phyloP scores from a whole-genome alignment of 257 asterid genomes.

The Scutellaria barbata region DNA sequence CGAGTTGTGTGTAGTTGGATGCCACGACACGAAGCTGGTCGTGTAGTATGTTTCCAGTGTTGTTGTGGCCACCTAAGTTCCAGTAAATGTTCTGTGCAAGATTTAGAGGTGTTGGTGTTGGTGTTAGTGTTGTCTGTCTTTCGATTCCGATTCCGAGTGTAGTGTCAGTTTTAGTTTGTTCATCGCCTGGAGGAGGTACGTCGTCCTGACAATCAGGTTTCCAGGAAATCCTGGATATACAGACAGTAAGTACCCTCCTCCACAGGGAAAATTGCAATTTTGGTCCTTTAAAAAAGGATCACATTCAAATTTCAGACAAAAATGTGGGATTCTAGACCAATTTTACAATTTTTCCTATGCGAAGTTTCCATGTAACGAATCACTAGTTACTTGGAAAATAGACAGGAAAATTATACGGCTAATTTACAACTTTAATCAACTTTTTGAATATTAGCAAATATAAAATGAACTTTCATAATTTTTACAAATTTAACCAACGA shows the following conservation, averaged over 20 bases:
- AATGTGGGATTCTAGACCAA: no score
- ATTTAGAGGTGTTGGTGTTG: neutral
- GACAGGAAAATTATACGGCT: neutral
- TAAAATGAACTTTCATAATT: no score
- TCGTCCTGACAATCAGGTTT: neutral
- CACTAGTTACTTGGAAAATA: neutral
- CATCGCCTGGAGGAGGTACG: neutral
- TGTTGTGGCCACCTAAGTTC: constrained; percentile 18
- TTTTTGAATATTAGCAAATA: no score
- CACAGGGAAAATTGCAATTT: no score
- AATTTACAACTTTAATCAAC: no score
- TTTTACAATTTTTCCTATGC: no score
- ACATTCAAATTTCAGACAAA: no score
- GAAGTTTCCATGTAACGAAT: neutral
- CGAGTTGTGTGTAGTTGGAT: neutral
- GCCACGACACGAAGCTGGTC: neutral
- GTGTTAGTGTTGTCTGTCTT: neutral
- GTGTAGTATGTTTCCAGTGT: neutral
- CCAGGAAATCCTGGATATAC: neutral
- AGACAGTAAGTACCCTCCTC: neutral
- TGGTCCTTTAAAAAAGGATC: no score
- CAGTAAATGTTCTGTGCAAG: constrained; percentile 6
- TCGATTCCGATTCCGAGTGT: neutral
- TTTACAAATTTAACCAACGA: no score
- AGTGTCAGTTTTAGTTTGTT: neutral